Evolutionary conservation across 2,329 filamentous ascomycete genomes (phyloP).

Genomic region (Aspergillus eucalypticola): DNA sequence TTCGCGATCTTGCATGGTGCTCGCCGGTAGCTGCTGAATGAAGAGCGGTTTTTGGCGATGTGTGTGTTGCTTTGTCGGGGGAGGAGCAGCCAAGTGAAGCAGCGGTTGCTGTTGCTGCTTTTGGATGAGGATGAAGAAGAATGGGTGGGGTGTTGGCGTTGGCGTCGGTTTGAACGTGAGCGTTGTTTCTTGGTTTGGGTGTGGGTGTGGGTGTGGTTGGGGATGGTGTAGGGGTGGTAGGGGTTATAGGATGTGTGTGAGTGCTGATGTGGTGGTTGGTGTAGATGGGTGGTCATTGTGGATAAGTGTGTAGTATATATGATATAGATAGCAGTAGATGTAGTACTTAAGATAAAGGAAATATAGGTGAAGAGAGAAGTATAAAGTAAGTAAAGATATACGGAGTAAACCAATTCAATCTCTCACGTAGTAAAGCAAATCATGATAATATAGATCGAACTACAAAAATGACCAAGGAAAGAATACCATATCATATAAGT

Average conservation of each 20-base stretch:
- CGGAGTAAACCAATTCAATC: too few relatives aligned
- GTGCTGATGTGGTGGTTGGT: neutral
- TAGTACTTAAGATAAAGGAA: too few relatives aligned
- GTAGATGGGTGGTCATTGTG: too few relatives aligned
- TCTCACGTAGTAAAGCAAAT: too few relatives aligned
- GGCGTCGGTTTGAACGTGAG: neutral
- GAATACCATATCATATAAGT: too few relatives aligned
- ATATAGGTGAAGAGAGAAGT: too few relatives aligned
- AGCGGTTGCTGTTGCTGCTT: conserved; percentile 13
- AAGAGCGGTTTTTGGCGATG: conserved; percentile 25
- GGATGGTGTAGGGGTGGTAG: neutral
- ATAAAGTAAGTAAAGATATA: too few relatives aligned
- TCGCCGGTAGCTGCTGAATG: conserved; percentile 23
- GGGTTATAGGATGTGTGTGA: neutral
- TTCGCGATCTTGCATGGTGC: conserved; percentile 20
- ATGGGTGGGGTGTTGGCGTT: neutral
- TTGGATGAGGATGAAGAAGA: neutral
- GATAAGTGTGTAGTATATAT: too few relatives aligned
- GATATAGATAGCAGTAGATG: too few relatives aligned
- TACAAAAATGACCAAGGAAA: too few relatives aligned
- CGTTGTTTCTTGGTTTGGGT: neutral
- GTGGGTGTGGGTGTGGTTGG: neutral
- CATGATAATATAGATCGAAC: too few relatives aligned
- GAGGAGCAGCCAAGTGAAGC: conserved; percentile 26
- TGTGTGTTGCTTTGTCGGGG: conserved; percentile 20